phyloP scores from a whole-genome alignment of 148 eudicot species.

The Amaranthus hypochondriacus region DNA sequence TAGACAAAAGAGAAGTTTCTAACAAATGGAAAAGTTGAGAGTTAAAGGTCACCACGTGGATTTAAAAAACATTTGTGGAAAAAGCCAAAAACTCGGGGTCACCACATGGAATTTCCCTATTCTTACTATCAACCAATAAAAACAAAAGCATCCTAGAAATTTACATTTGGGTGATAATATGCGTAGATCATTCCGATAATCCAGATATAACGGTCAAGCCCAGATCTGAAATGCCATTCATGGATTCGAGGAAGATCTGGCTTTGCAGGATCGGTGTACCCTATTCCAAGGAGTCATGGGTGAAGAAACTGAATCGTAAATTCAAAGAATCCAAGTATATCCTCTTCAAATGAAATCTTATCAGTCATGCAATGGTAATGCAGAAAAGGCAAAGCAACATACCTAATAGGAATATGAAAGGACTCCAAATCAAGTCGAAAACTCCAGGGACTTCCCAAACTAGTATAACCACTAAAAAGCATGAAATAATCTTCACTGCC shows the following conservation, averaged over 20 bases:
- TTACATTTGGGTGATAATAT: conserved; percentile 86
- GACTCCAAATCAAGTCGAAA: conserved; percentile 75
- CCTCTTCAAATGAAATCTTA: background rate
- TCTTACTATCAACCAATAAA: background rate
- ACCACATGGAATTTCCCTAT: too few relatives aligned
- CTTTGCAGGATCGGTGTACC: conserved; percentile 89
- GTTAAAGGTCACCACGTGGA: too few relatives aligned
- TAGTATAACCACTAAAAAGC: conserved; percentile 75
- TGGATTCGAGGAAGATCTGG: conserved; percentile 83
- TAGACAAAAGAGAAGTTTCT: too few relatives aligned
- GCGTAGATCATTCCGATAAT: conserved; percentile 96
- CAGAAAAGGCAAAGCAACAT: conserved; percentile 17
- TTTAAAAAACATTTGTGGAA: too few relatives aligned
- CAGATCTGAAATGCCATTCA: conserved; percentile 99
- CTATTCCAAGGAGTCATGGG: conserved; percentile 30
- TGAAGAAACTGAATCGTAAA: conserved; percentile 2
- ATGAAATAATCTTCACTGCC: conserved; percentile 55
- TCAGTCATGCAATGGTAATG: background rate
- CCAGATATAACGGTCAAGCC: conserved; percentile 98
- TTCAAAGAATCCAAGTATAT: background rate
- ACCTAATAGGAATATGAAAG: conserved; percentile 74
- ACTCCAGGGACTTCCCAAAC: conserved; percentile 95
- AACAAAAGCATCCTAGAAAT: conserved; percentile 13
- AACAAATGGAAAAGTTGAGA: too few relatives aligned
- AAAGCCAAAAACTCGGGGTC: too few relatives aligned